Evolutionary conservation across 176 grass and related monocot genomes (phyloP), one percentile per base, ranked within the genome.

Genomic region (Triticum monococcum): DNA sequence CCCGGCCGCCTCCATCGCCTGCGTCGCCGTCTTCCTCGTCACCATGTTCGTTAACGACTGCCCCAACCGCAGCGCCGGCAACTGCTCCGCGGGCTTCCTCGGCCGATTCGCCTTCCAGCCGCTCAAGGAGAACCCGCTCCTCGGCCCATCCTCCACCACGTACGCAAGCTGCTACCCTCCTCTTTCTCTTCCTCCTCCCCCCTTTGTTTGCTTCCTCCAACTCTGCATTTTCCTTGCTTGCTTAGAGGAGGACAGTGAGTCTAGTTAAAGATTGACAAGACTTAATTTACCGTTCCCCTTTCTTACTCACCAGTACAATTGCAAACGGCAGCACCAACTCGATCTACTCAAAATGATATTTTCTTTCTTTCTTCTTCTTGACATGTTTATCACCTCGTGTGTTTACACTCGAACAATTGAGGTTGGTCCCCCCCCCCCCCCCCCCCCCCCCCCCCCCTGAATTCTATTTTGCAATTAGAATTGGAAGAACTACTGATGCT

Each of bases 1-100:
- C 57, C 83, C 91, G 22, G 68, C 75, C 26, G 85, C 91, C 41
- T 28, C 88, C 17, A 71, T 33, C 40, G 90, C 93, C 38, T 94
- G 94, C 84, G 75, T 92, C 43, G 20, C 18, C 22, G 33, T 88
- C 82, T 98, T 98, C 83, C 1, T 89, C 12, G 81, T 94, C 33
- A 91, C 90, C 81, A 98, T 98, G 96, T 92, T 79, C 79, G 70
- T 98, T 64, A 98, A 98, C 85, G 61, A 98, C 72, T 98, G 96
- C 90, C 96, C 88, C 9, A 43, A 64, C 12, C 86, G 85, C 80
- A 82, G 23, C 41, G 11, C 63, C 71, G 12, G 48, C 24, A 68
- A 76, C 48, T 98, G 96, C 80, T 20, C 88, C 72, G 93, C 79
- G 3, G n/a, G 41, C 10, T 93, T 89, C 77, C 89, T 98, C 61